These are phyloP conservation scores for Boletus edulis DNA, from an alignment of 768 basidiomycete species.

Conservation along the genomic window DNA sequence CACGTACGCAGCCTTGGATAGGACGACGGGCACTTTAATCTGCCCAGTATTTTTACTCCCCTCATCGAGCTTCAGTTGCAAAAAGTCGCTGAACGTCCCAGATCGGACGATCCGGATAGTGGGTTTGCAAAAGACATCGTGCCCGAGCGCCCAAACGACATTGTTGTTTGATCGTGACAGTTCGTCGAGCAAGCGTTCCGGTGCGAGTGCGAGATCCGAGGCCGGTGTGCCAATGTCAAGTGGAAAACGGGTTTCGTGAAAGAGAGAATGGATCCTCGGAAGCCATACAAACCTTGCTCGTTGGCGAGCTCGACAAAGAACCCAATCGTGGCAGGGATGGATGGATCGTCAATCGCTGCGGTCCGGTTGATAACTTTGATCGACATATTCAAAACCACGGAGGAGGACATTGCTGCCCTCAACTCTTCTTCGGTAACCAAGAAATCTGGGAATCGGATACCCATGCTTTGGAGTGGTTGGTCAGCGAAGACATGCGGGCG, in stretches of 20 bases:
- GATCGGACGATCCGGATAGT: constrained; percentile 19
- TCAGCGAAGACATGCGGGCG: too few relatives aligned
- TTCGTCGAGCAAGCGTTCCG: constrained; percentile 3
- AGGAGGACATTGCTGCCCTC: constrained; percentile 3
- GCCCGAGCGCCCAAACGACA: background rate
- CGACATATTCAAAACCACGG: background rate
- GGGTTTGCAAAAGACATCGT: constrained; percentile 5
- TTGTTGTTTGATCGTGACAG: background rate
- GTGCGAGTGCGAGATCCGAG: background rate
- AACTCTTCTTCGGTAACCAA: too few relatives aligned
- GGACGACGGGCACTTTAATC: constrained; percentile 23
- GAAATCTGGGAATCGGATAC: too few relatives aligned
- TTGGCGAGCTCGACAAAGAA: constrained; percentile 14
- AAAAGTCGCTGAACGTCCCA: constrained; percentile 23
- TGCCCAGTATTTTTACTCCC: constrained; percentile 6
- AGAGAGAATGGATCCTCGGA: background rate
- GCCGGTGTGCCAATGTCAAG: background rate
- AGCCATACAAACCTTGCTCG: background rate
- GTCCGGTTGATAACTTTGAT: constrained; percentile 8
- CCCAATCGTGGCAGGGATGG: constrained; percentile 1
- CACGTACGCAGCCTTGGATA: constrained; percentile 6
- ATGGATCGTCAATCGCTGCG: background rate
- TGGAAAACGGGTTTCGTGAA: background rate
- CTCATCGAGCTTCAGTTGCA: constrained; percentile 14
- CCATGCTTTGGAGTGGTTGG: too few relatives aligned